These are phyloP conservation scores for Nicotiana rustica DNA, from an alignment of 305 asterid species.

Conservation along the genomic window DNA sequence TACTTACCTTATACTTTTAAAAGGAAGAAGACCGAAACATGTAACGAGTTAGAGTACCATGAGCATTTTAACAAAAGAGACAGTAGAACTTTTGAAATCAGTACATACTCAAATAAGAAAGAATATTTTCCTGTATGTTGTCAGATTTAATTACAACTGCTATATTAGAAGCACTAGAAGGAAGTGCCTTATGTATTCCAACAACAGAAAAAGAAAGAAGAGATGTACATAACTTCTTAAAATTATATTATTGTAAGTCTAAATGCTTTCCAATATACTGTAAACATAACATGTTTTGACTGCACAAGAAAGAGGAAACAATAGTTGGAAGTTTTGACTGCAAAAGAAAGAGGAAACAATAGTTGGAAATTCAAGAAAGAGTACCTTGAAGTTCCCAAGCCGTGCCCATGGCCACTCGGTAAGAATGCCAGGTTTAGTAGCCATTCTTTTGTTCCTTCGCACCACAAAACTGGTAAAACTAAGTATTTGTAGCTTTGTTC, in stretches of 20 bases:
- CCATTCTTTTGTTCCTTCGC: constrained; percentile 47
- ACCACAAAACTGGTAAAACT: background rate
- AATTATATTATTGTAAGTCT: too few relatives aligned
- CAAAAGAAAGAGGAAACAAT: background rate
- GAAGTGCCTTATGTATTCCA: background rate
- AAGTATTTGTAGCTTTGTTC: too few relatives aligned
- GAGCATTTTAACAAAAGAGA: too few relatives aligned
- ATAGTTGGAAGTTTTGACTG: background rate
- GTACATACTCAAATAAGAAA: too few relatives aligned
- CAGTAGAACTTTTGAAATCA: too few relatives aligned
- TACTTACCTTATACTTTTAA: too few relatives aligned
- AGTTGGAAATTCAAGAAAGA: background rate
- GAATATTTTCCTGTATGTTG: too few relatives aligned
- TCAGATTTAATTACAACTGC: too few relatives aligned
- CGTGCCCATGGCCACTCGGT: constrained; percentile 78
- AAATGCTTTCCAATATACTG: background rate
- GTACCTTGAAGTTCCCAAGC: constrained; percentile 64
- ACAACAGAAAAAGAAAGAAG: background rate
- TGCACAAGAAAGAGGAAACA: background rate
- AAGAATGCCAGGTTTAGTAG: constrained; percentile 62
- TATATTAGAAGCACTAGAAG: too few relatives aligned
- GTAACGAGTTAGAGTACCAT: too few relatives aligned
- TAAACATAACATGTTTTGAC: background rate
- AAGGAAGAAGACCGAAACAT: too few relatives aligned
- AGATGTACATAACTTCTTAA: too few relatives aligned